Conservation (phyloP, 2,329 filamentous ascomycete species). For the Cytospora chrysosperma region DNA sequence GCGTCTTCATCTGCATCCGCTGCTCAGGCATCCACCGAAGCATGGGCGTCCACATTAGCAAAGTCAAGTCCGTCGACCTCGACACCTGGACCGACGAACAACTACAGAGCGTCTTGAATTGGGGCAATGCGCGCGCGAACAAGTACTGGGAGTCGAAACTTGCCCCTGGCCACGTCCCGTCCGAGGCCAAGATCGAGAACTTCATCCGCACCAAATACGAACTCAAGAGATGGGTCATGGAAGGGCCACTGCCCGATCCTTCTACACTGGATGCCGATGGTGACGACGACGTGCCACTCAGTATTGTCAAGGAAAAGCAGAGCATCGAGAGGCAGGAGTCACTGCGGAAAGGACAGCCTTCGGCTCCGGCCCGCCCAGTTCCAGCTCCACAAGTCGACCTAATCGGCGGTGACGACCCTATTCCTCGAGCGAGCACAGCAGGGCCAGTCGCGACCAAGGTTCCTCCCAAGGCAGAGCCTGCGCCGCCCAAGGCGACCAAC, state of each 20-base stretch:
- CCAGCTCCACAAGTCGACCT: slow-evolving; percentile 66
- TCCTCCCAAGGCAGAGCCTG: slow-evolving; percentile 61
- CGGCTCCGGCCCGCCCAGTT: slow-evolving; percentile 30
- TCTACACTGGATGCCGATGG: slow-evolving; percentile 77
- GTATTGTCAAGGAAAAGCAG: slow-evolving; percentile 66
- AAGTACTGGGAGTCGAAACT: slow-evolving; percentile 99
- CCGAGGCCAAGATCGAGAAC: slow-evolving; percentile 98
- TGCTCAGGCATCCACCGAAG: slow-evolving; percentile 98
- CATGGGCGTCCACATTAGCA: slow-evolving; percentile 98
- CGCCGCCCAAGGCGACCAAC: slow-evolving; percentile 66
- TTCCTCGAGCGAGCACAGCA: slow-evolving; percentile 70
- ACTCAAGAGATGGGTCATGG: slow-evolving; percentile 99
- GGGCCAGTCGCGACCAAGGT: slow-evolving; percentile 62
- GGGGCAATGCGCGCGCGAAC: slow-evolving; percentile 95
- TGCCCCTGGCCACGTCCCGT: slow-evolving; percentile 85
- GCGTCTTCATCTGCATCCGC: slow-evolving; percentile 95
- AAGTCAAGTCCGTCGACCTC: slow-evolving; percentile 96
- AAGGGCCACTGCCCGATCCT: slow-evolving; percentile 92
- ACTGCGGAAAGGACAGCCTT: slow-evolving; percentile 54
- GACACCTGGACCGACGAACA: slow-evolving; percentile 99
- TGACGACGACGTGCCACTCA: slow-evolving; percentile 75
- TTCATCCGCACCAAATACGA: slow-evolving; percentile 99
- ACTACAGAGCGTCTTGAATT: slow-evolving; percentile 86
- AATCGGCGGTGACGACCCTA: slow-evolving; percentile 73
- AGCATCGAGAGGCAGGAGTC: slow-evolving; percentile 59